Evolutionary conservation across 495 filamentous ascomycete species (phyloP), one percentile per base, ranked within the genome.

Genomic region (Lasiosphaeria ovina): DNA sequence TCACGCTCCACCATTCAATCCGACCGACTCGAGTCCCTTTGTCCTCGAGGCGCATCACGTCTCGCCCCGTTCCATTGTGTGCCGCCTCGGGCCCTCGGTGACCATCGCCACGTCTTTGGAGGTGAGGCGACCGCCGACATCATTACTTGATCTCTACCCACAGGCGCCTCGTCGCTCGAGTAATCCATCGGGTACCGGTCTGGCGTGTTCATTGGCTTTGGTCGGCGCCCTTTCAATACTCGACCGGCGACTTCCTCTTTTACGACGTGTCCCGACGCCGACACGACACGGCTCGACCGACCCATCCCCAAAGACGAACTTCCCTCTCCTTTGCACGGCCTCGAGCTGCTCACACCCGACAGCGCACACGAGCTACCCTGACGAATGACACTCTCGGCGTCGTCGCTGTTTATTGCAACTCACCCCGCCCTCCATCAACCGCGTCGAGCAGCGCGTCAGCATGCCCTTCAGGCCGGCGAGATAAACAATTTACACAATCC

Each of bases 381-480:
- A 62, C 72, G 72, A 62, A 72, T 74, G 72, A 66, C 61, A 59
- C 55, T 57, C 63, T 57, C 55, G 55, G 40, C 55, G 45, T 62
- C 40, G 12, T 38, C 58, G 38, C 59, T 62, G 61, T 59, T 58
- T 53, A 49, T 61, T 53, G 55, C 64, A 50, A 66, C 55, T 44
- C 62, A 50, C 51, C n/a, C 55, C 35, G 51, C 66, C 53, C 59
- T 35, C 35, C 57, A 47, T 62, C 62, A 66, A 62, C 69, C 73
- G 69, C 77, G 73, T 76, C 72, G 65, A 63, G 53, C 55, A 68
- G 62, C 71, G 73, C 73, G 78, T 77, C 77, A 83, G 80, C 78
- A 85, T 85, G 83, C 80, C 80, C 80, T 74, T 81, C 80, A 75
- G 70, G 73, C 76, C 71, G 60, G 65, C 70, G 67, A 78, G 75